A percentile compares a stretch with the other conserved stretches of the same genome.
These are phyloP conservation scores for Fremontodendron californicum DNA, from an alignment of 345 rosid species.

Conservation along the genomic window DNA sequence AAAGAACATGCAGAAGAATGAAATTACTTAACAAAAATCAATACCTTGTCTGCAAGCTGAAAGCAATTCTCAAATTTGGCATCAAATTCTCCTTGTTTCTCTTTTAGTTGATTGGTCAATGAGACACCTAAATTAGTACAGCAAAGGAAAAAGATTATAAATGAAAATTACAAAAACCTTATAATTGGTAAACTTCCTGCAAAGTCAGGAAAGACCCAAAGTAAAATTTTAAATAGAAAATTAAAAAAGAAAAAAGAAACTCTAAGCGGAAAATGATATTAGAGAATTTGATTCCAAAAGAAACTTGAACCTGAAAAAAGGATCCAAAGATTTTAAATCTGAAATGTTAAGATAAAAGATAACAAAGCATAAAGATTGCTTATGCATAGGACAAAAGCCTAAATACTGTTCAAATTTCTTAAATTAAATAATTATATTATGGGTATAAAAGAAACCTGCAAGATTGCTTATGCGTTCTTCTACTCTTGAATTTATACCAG, in stretches of 20 bases:
- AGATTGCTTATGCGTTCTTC: conserved; percentile 62
- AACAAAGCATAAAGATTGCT: background rate
- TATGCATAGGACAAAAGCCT: background rate
- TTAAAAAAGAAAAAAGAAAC: background rate
- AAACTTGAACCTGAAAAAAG: background rate
- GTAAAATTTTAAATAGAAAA: background rate
- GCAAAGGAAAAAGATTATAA: background rate
- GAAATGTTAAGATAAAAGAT: background rate
- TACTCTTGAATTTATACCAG: conserved; percentile 34
- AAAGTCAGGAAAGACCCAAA: background rate
- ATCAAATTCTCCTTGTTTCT: conserved; percentile 65
- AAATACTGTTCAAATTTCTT: background rate
- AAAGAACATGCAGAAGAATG: background rate
- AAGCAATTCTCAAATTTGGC: conserved; percentile 55
- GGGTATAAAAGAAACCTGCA: conserved; percentile 50
- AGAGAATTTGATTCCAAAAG: background rate
- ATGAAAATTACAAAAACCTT: background rate
- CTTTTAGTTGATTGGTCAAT: conserved; percentile 50
- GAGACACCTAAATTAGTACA: conserved; percentile 36
- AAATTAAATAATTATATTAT: conserved; percentile 4
- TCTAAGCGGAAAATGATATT: background rate
- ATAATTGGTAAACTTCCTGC: background rate
- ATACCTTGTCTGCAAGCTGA: conserved; percentile 59
- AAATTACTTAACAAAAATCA: background rate
- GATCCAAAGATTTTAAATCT: background rate